These are phyloP conservation scores for Neofusicoccum parvum DNA, from an alignment of 2,329 filamentous ascomycete species.

Conservation along the genomic window DNA sequence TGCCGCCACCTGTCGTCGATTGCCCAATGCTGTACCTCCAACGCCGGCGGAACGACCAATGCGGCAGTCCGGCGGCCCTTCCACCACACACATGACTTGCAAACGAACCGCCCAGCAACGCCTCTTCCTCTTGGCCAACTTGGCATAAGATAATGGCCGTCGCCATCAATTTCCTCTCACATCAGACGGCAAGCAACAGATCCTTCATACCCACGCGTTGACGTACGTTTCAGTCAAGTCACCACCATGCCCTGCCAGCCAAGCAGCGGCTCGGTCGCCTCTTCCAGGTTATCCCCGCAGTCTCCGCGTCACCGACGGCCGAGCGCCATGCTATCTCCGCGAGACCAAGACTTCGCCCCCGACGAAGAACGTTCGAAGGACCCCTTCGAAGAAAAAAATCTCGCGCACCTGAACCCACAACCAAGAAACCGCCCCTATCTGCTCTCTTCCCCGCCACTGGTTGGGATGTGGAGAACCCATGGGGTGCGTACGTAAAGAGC, in stretches of 20 bases:
- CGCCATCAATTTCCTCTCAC: background rate
- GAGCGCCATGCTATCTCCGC: background rate
- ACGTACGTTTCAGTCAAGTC: background rate
- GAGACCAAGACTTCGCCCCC: background rate
- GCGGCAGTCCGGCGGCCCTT: background rate
- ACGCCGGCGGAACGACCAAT: background rate
- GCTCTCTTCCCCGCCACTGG: background rate
- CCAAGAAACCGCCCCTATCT: background rate
- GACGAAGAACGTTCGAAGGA: background rate
- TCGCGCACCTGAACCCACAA: background rate
- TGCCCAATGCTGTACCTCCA: background rate
- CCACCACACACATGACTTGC: background rate
- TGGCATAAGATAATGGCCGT: slow-evolving; percentile 1
- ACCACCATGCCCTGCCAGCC: background rate
- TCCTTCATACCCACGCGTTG: background rate
- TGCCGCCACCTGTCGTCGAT: background rate
- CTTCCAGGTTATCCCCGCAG: background rate
- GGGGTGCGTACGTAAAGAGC: background rate
- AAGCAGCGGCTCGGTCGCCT: background rate
- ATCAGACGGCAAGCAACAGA: background rate
- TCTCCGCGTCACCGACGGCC: background rate
- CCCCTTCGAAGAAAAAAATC: background rate
- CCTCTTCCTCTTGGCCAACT: slow-evolving; percentile 1
- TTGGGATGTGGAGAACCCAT: background rate
- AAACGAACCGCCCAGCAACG: background rate